Evolutionary conservation across 2,329 filamentous ascomycete species (phyloP).

Genomic region (Zalaria obscura): DNA sequence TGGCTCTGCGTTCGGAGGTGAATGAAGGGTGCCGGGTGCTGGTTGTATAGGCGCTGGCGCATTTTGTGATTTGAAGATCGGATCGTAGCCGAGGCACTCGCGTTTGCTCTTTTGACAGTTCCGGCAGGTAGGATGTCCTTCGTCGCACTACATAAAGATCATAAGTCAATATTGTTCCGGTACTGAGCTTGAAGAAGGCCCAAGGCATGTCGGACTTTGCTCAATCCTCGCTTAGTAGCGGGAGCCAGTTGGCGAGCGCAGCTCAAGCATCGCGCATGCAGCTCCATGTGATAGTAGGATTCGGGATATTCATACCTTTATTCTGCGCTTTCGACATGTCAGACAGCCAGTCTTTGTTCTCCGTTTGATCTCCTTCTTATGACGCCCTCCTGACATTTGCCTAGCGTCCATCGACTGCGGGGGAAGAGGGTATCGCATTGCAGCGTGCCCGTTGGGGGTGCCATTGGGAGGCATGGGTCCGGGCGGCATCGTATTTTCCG

Average conservation of each 20-base stretch:
- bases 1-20: slow-evolving; percentile 5
- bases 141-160: slow-evolving; percentile 60
- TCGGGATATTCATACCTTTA: slow-evolving; percentile 43
- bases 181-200: neutral
- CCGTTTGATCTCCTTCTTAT: slow-evolving; percentile 63
- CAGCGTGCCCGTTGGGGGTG: slow-evolving; percentile 9
- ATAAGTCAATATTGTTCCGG: neutral
- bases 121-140: slow-evolving; percentile 82
- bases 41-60: slow-evolving; percentile 61
- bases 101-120: slow-evolving; percentile 83
- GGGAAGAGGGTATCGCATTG: slow-evolving; percentile 43
- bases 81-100: slow-evolving; percentile 75
- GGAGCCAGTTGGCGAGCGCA: neutral
- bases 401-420: slow-evolving; percentile 30
- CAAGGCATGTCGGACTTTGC: neutral
- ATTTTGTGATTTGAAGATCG: slow-evolving; percentile 64
- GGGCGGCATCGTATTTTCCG: slow-evolving; percentile 4
- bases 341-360: slow-evolving; percentile 55
- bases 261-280: neutral
- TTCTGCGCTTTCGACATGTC: slow-evolving; percentile 51
- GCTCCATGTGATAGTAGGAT: neutral
- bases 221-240: neutral
- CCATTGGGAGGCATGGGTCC: slow-evolving; percentile 10
- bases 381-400: slow-evolving; percentile 46
- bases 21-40: slow-evolving; percentile 35